Evolutionary conservation across 768 basidiomycete genomes (phyloP), one percentile per base, ranked within the genome.

Genomic region (Podaxis sp.): DNA sequence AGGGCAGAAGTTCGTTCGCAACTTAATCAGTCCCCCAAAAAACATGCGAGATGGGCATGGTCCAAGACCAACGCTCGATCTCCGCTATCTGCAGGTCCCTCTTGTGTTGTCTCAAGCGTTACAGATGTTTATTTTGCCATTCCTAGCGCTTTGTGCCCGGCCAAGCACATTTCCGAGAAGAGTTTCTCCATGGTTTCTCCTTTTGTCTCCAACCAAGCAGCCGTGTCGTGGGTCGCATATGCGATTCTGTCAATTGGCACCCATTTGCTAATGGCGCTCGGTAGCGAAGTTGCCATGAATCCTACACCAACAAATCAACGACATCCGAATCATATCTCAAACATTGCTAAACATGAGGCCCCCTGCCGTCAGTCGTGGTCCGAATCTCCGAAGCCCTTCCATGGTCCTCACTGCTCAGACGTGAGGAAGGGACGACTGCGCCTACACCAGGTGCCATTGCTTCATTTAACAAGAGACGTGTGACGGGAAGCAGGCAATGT

Each of bases 121-220:
- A 33, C 10, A 33, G 33, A 2, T 20, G n/a, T 17, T 15, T n/a
- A 17, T 36, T 38, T 48, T 22, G 22, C 57, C 50, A 50, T 58
- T 58, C 57, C 50, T 50, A 37, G 48, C 2, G 26, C 22, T 15
- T 46, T 17, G n/a, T 37, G 5, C 15, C 10, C 24, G 44, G 56
- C 28, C 15, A 46, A 37, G 33, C n/a, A 10, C 28, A 48, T 50
- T 50, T 49, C 57, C 22, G 36, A n/a, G 48, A n/a, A 11, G 28
- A 26, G 15, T 49, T 26, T 58, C 44, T 46, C 57, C 57, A 50
- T 33, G 15, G 7, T 58, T 50, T 58, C 44, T 37, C 57, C 57
- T 36, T 57, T 48, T 28, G 17, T 44, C 44, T 5, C n/a, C 52
- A 5, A 33, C 20, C 33, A n/a, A 20, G 5, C 52, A 54, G 44